Evolutionary conservation across 2,329 filamentous ascomycete genomes (phyloP).

Genomic region (Fusarium pseudoanthophilum): DNA sequence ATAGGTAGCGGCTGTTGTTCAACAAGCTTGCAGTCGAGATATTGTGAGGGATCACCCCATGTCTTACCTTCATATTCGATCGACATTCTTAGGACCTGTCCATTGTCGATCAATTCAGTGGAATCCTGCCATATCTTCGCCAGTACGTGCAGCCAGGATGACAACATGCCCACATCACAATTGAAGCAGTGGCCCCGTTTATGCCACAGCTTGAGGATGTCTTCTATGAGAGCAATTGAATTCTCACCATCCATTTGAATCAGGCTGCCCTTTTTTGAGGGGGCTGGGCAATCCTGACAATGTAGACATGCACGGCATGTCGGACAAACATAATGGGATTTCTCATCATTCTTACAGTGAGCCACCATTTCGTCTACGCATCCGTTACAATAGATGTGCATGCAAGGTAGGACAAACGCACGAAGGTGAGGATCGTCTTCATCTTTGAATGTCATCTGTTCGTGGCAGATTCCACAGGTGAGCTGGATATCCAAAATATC

Average conservation of each 20-base stretch:
- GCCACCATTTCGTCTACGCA: not conserved
- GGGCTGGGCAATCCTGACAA: not conserved
- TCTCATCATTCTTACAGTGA: accelerated
- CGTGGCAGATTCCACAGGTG: not conserved
- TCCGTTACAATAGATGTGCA: not conserved
- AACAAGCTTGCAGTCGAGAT: accelerated
- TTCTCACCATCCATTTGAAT: not conserved
- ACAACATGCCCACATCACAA: not conserved
- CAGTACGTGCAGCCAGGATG: not conserved
- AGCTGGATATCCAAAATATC: not conserved
- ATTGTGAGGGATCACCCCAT: not conserved
- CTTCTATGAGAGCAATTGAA: not conserved
- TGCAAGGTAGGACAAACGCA: not conserved
- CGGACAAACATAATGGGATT: accelerated
- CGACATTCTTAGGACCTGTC: not conserved
- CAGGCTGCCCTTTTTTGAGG: not conserved
- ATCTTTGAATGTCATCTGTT: not conserved
- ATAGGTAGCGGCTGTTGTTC: not conserved
- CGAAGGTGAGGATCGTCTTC: not conserved
- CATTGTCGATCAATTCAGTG: not conserved
- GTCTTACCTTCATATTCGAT: not conserved
- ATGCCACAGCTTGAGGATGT: not conserved
- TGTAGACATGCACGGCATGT: not conserved
- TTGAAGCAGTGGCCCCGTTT: not conserved
- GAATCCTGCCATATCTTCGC: not conserved